Base-by-base conservation (phyloP, 2,329 filamentous ascomycete species). In the Nemania diffusa region DNA sequence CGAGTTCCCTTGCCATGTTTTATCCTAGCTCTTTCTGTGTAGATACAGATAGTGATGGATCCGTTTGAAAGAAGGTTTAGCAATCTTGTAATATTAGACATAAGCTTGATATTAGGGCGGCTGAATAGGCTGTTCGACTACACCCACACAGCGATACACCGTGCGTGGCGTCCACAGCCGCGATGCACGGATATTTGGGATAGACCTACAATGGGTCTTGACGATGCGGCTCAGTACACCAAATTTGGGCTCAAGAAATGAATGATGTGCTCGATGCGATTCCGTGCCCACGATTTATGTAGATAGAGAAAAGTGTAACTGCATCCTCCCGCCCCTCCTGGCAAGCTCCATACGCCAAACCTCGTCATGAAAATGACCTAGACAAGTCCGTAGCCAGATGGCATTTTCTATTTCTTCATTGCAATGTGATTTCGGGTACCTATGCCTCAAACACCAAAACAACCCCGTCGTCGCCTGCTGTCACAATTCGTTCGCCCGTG, bases 391-490 rank as follows among this genome's bases (percentile, higher is more conserved):
- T 44, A 29, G 20, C 20, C 11, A 34, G 13, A 50, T 57, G 1
- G 22, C 15, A 8, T 26, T 42, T 29, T 44, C 20, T 20, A 6
- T 20, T 50, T 55, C 11, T 50, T 52, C 20, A 62, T 59, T 50
- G 22, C 51, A 55, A 2, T 46, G 22, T 37, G 32, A 48, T 58
- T 51, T 58, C 13, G 50, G 56, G 29, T n/a, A 48, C 62, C 69
- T 78, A 86, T 48, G 84, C 83, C 77, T 91, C 88, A 77, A 92
- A 93, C 1, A 93, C 87, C 74, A 93, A 78, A 29, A 88, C 83
- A 27, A 92, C 79, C 6, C 88, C 86, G 77, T 99, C 96, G 81
- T 99, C 96, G 26, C 96, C 96, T 1, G 94, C 96, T 5, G 96
- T 98, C 4, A 97, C 87, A 56, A 98, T 84, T 71, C 90, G 85